Evolutionary conservation across 306 rosid species (phyloP).

Genomic region (peach (Prunus persica)): DNA sequence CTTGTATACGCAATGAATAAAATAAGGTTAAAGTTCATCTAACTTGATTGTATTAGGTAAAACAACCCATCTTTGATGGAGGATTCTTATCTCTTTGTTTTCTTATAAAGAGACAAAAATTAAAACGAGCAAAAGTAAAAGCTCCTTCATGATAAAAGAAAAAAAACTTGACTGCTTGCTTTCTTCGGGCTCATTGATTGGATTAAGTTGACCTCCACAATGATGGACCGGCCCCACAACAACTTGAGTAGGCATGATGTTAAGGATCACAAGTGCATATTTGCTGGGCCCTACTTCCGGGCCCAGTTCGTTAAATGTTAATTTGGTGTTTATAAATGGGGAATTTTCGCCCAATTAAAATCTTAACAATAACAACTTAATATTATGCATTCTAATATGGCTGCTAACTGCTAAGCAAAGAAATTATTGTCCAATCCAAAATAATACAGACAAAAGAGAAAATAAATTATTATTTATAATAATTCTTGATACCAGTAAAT

Average conservation of each 20-base stretch:
- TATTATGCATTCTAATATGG: neutral
- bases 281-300: conserved; percentile 1
- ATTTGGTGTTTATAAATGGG: neutral
- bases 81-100: neutral
- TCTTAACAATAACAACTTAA: too few relatives aligned
- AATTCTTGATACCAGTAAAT: neutral
- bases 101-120: conserved; percentile 1
- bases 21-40: neutral
- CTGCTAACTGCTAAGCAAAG: neutral
- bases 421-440: neutral
- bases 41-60: neutral
- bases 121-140: neutral
- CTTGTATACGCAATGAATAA: neutral
- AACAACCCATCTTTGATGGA: neutral
- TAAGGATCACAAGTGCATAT: neutral
- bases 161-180: neutral
- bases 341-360: too few relatives aligned
- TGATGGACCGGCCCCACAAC: conserved; percentile 31
- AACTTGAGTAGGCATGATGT: conserved; percentile 3
- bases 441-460: neutral
- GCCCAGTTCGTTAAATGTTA: neutral
- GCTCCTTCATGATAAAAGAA: too few relatives aligned
- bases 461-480: neutral
- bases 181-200: conserved; percentile 23
- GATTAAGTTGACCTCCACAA: conserved; percentile 39